A percentile compares a stretch with the other conserved stretches of the same genome.
phyloP scores from a whole-genome alignment of 768 basidiomycete genomes.

The Suillus placidus region DNA sequence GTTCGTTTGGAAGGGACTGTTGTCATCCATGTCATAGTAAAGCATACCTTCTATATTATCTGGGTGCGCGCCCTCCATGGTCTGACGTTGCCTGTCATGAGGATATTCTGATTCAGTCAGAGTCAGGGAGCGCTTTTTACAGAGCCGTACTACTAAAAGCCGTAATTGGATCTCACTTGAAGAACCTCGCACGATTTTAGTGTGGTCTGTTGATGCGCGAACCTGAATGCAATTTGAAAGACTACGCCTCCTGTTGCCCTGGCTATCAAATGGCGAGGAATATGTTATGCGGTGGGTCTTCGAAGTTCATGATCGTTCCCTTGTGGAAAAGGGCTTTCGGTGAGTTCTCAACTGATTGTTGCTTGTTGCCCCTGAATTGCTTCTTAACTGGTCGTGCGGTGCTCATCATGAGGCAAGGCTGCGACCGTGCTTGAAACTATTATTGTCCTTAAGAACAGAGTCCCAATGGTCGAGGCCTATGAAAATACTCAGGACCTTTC shows the following conservation, averaged over 20 bases:
- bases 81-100: not conserved
- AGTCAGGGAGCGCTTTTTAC: not conserved
- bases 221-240: not conserved
- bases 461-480: not conserved
- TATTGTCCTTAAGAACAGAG: not conserved
- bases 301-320: not conserved
- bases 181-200: not conserved
- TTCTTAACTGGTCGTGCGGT: not conserved
- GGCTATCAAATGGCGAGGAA: not conserved
- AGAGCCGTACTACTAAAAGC: not conserved
- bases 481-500: not conserved
- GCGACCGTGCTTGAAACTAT: not conserved
- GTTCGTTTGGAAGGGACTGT: slow-evolving; percentile 71
- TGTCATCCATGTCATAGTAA: slow-evolving; percentile 34
- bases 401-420: not conserved
- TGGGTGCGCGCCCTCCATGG: not conserved
- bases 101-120: not conserved
- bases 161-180: not conserved
- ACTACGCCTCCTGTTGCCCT: not conserved
- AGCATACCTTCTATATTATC: no score
- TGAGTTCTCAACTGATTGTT: not conserved
- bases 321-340: not conserved
- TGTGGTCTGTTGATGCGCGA: not conserved
- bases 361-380: not conserved
- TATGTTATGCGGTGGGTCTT: not conserved